Evolutionary conservation across 768 basidiomycete genomes (phyloP).

Genomic region (Phylloporus rhodoxanthus): DNA sequence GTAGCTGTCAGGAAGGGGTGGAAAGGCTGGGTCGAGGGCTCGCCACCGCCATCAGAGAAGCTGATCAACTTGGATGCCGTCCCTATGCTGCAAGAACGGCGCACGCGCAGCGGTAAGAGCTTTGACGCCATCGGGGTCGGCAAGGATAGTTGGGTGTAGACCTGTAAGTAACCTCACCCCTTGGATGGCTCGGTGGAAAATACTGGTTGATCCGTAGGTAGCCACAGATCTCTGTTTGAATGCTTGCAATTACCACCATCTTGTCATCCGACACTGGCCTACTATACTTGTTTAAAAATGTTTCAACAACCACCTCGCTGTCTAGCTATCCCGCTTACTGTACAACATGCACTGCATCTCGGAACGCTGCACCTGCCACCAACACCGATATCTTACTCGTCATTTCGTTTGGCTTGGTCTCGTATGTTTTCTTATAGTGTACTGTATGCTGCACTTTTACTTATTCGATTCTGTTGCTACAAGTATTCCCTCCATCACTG

Average conservation of each 20-base stretch:
- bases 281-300: conserved; percentile 8
- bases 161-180: conserved; percentile 35
- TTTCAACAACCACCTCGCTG: conserved; percentile 10
- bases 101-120: conserved; percentile 79
- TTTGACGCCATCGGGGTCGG: conserved; percentile 79
- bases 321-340: conserved; percentile 18
- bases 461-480: conserved; percentile 28
- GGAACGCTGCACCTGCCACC: conserved; percentile 15
- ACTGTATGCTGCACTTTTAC: conserved; percentile 22
- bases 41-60: conserved; percentile 72
- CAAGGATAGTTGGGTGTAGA: conserved; percentile 70
- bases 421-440: conserved; percentile 24
- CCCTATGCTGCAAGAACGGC: conserved; percentile 63
- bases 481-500: conserved; percentile 25
- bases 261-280: background rate
- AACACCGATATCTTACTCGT: conserved; percentile 18
- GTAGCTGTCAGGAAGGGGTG: conserved; percentile 72
- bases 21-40: conserved; percentile 90
- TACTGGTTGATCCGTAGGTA: conserved; percentile 27
- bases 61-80: conserved; percentile 76
- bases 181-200: conserved; percentile 45
- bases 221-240: conserved; percentile 1
- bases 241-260: background rate
- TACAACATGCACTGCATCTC: conserved; percentile 21
- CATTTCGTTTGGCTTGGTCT: conserved; percentile 15